Evolutionary conservation across 1,284 basidiomycete species (phyloP), one percentile per base, ranked within the genome.

Genomic region (Malassezia furfur): DNA sequence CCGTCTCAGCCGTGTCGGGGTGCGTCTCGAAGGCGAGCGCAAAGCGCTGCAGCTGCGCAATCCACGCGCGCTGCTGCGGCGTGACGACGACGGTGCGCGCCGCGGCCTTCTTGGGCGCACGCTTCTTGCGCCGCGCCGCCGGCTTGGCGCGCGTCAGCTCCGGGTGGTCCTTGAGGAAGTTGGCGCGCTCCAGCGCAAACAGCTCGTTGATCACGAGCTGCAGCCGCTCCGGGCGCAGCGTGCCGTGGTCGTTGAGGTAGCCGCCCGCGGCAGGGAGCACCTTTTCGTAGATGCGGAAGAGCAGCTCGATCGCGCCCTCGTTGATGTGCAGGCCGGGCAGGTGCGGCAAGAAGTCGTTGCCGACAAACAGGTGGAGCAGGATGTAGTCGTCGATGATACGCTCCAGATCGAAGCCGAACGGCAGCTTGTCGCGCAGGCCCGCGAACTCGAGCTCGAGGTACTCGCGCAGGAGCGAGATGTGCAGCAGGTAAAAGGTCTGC

Each of bases 311-410:
- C 4, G 89, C 93, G 67, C 96, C 94, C 77, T 96, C 89, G 72
- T 96, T 91, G 75, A 98, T 98, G 74, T 98, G 94, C 38, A 98
- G 76, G 74, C 94, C 91, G 6, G 93, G 94, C 50, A 98, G 78
- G 78, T 98, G 89, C 8, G 93, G 93, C 64, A 98, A 77, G 77
- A 96, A 96, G 78, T 96, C 91, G 75, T 96, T 98, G 32, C 91
- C 93, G 50, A 96, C 85, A 68, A 98, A 96, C 46, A 96, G 88
- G 44, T 90, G 88, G 65, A 98, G 83, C 14, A 98, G 80, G 68
- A 98, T 88, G 76, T 96, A 96, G 77, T 98, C 93, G 76, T 98
- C 93, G 72, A 98, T 94, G 76, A 98, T 82, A 32, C 87, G 83
- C 75, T 98, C 93, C 54, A 96, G 81, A 67, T 81, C 86, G 77